Evolutionary conservation across 2,329 filamentous ascomycete species (phyloP).

Genomic region (Arachnomyces sp.): DNA sequence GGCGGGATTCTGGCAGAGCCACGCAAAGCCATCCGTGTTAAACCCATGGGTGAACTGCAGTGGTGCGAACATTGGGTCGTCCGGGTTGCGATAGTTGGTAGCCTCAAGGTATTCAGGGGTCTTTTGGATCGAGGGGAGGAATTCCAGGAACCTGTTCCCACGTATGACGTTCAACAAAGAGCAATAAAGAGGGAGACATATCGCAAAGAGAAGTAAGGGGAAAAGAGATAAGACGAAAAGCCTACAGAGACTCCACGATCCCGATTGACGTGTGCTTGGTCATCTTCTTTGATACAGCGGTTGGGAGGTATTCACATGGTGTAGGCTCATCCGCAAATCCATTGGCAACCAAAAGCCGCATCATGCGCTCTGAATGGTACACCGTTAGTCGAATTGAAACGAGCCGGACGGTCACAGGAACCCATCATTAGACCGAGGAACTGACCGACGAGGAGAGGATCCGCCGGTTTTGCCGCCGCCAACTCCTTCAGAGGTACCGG

Average conservation of each 20-base stretch:
- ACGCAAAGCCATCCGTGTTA: constrained; percentile 11
- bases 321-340: constrained; percentile 12
- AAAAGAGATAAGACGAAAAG: too few species aligned
- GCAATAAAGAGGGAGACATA: too few species aligned
- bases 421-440: background rate
- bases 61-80: constrained; percentile 9
- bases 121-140: constrained; percentile 15
- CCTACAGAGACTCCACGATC: constrained; percentile 15
- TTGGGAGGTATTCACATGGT: constrained; percentile 13
- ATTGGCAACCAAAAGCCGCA: constrained; percentile 15
- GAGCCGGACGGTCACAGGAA: background rate
- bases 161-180: too few species aligned
- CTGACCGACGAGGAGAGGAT: constrained; percentile 18
- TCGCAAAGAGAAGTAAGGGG: too few species aligned
- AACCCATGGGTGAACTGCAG: constrained; percentile 12
- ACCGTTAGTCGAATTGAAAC: background rate
- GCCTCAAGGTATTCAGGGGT: constrained; percentile 14
- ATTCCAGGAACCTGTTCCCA: constrained; percentile 13
- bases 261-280: constrained; percentile 12
- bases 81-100: constrained; percentile 13
- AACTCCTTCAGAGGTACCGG: constrained; percentile 13
- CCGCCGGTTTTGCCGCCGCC: constrained; percentile 15
- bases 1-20: constrained; percentile 15
- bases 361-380: constrained; percentile 14
- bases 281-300: constrained; percentile 13